Evolutionary conservation across 768 basidiomycete species (phyloP).

Genomic region (Pleurotus tuoliensis): DNA sequence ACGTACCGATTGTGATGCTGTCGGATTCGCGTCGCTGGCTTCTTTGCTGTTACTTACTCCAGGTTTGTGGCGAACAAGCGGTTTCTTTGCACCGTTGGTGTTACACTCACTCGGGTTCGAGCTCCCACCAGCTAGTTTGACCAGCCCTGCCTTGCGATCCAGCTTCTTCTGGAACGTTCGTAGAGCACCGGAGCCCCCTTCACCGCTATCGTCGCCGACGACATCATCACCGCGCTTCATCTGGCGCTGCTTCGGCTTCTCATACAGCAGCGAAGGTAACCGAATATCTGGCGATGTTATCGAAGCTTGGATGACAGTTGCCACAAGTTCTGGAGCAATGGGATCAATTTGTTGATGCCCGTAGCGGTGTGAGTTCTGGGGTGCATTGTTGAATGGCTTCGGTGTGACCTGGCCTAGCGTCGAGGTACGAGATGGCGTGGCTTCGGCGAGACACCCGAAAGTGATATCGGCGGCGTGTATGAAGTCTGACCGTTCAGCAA

Average conservation of each 20-base stretch:
- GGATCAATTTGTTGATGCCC: too few species aligned
- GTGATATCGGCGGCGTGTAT: conserved; percentile 37
- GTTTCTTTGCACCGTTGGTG: too few species aligned
- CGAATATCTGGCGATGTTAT: neutral
- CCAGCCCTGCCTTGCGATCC: neutral
- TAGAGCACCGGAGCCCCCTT: neutral
- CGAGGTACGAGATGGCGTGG: conserved; percentile 24
- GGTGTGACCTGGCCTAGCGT: conserved; percentile 39
- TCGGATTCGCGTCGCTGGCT: too few species aligned
- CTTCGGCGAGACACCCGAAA: conserved; percentile 27
- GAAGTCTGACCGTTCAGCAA: conserved; percentile 43
- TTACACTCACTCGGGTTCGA: too few species aligned
- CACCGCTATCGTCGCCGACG: neutral
- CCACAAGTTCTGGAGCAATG: conserved; percentile 11
- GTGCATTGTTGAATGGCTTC: conserved; percentile 19
- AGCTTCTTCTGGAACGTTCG: neutral
- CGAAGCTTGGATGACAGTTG: neutral
- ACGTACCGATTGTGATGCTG: neutral
- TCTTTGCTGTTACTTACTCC: too few species aligned
- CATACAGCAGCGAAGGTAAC: neutral
- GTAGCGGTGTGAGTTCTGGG: neutral
- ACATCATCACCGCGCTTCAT: too few species aligned
- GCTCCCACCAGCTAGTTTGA: too few species aligned
- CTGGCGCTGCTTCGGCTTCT: neutral
- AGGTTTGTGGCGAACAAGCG: too few species aligned